Evolutionary conservation across 1,284 basidiomycete genomes (phyloP), one percentile per base, ranked within the genome.

Genomic region (Sphagnurus paluster): DNA sequence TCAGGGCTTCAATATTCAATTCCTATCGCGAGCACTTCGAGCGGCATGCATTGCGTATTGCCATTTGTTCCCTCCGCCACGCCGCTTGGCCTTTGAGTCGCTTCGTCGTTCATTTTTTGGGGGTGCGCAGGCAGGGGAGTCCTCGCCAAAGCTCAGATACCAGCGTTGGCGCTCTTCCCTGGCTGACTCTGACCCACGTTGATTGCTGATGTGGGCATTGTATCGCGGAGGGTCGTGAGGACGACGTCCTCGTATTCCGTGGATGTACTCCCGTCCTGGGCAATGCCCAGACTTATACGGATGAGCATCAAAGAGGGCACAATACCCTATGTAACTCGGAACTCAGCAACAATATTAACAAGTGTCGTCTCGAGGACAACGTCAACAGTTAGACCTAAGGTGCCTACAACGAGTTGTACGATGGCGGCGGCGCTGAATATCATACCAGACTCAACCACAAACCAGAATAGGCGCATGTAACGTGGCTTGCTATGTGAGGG

Each of bases 1-100:
- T 84, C 48, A 81, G 77, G 14, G n/a, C 34, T 14, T 39, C 30
- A 5, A 37, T 14, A 1, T n/a, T n/a, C n/a, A n/a, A n/a, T n/a
- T n/a, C 49, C 42, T 2, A 32, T 47, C 5, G 38, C 26, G 16
- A 41, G 29, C 7, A n/a, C n/a, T n/a, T n/a, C n/a, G n/a, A n/a
- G n/a, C n/a, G n/a, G n/a, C n/a, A n/a, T n/a, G n/a, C n/a, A n/a
- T n/a, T n/a, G n/a, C n/a, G n/a, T n/a, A n/a, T n/a, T n/a, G n/a
- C n/a, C n/a, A n/a, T n/a, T n/a, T n/a, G 26, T 9, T 7, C 21
- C 39, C 3, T n/a, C n/a, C 19, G 24, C 29, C 13, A 34, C 8
- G 10, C 32, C 13, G 5, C n/a, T 19, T 37, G 14, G 17, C 23
- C 13, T n/a, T n/a, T n/a, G n/a, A n/a, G n/a, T 25, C 23, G 5